Evolutionary conservation across 2,329 filamentous ascomycete genomes (phyloP).

Genomic region (Hypoxylon sp.): DNA sequence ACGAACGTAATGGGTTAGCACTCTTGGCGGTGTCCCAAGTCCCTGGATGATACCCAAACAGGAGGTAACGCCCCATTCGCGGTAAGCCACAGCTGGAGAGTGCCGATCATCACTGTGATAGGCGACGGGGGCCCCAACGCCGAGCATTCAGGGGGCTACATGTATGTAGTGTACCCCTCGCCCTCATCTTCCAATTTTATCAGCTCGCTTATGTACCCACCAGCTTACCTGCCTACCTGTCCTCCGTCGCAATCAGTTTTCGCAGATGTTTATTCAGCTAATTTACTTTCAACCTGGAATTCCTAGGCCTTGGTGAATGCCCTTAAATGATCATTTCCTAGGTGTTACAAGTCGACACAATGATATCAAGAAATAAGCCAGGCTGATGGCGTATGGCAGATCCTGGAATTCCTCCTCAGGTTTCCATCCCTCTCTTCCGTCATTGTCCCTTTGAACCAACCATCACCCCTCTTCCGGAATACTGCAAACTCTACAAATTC

Average conservation of each 20-base stretch:
- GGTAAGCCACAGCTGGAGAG: neutral
- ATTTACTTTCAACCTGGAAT: too few relatives aligned
- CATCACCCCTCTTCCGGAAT: neutral
- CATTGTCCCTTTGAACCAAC: neutral
- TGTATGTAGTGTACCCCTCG: neutral
- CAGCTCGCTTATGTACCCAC: neutral
- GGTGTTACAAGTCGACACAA: too few relatives aligned
- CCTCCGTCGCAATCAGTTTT: neutral
- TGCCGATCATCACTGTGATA: conserved; percentile 1
- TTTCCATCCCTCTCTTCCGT: neutral
- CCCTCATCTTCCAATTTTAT: neutral
- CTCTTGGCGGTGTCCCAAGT: conserved; percentile 15
- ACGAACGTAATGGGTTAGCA: neutral
- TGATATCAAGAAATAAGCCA: too few relatives aligned
- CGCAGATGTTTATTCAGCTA: neutral
- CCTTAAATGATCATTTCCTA: too few relatives aligned
- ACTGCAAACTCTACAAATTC: neutral
- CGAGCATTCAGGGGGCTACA: neutral
- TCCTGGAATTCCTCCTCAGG: too few relatives aligned
- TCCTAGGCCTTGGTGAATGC: too few relatives aligned
- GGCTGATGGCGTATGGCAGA: too few relatives aligned
- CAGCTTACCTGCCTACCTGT: neutral
- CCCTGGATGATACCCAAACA: conserved; percentile 15
- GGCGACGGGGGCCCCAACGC: neutral
- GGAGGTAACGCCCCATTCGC: neutral